These are phyloP conservation scores for Ananas comosus DNA, from an alignment of 176 grass and related monocot species.

Conservation along the genomic window DNA sequence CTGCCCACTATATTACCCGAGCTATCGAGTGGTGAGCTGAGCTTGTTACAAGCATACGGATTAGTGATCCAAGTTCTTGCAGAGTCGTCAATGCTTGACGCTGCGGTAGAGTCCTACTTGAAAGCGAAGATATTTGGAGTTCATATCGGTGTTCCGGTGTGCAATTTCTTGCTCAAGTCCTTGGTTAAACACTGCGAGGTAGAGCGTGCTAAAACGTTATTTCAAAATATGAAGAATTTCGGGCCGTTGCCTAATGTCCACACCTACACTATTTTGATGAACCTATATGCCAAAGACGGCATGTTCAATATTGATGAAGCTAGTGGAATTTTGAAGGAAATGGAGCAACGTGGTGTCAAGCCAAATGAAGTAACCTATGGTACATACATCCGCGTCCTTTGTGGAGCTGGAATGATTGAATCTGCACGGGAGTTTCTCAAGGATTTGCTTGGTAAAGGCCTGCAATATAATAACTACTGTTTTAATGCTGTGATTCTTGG, in stretches of 20 bases:
- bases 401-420: slow-evolving; percentile 18
- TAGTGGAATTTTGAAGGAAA: slow-evolving; percentile 5
- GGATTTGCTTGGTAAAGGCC: slow-evolving; percentile 3
- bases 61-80: slow-evolving; percentile 12
- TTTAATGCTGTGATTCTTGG: slow-evolving; percentile 28
- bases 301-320: slow-evolving; percentile 13
- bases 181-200: slow-evolving; percentile 13
- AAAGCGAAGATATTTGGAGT: slow-evolving; percentile 18
- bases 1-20: slow-evolving; percentile 6
- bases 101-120: slow-evolving; percentile 15
- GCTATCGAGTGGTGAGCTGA: slow-evolving; percentile 16
- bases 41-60: neutral
- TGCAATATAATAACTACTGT: slow-evolving; percentile 23
- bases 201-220: slow-evolving; percentile 15
- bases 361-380: slow-evolving; percentile 25
- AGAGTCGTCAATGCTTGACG: slow-evolving; percentile 12
- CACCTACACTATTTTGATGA: slow-evolving; percentile 28
- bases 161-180: slow-evolving; percentile 27
- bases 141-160: slow-evolving; percentile 11
- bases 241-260: slow-evolving; percentile 20
- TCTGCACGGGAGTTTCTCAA: slow-evolving; percentile 27
- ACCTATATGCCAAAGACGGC: slow-evolving; percentile 13
- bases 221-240: slow-evolving; percentile 22
- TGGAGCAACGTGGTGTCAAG: slow-evolving; percentile 21
- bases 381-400: slow-evolving; percentile 24